These are phyloP conservation scores for Aspergillus sp. DNA, from an alignment of 2,329 filamentous ascomycete species.

Conservation along the genomic window DNA sequence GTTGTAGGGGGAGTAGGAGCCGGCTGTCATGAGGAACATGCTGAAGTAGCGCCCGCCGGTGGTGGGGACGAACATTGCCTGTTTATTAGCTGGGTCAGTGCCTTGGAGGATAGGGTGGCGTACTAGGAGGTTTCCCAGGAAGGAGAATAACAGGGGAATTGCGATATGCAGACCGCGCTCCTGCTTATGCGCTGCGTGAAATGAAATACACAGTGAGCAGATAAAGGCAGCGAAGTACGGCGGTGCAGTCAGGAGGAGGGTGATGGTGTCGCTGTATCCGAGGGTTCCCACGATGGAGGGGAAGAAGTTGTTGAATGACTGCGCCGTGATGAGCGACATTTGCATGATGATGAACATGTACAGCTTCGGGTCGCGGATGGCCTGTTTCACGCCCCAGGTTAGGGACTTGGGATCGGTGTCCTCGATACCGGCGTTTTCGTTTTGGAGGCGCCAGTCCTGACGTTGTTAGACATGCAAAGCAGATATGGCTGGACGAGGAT, in stretches of 20 bases:
- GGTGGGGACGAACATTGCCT: conserved; percentile 1
- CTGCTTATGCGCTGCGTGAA: neutral
- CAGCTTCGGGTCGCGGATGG: conserved; percentile 1
- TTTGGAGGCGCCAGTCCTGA: conserved; percentile 2
- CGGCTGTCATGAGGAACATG: conserved; percentile 4
- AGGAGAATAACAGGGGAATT: conserved; percentile 1
- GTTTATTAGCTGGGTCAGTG: neutral
- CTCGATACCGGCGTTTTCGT: conserved; percentile 1
- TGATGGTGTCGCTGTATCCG: neutral
- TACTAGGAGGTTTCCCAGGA: neutral
- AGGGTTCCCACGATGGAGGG: neutral
- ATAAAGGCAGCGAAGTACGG: conserved; percentile 3
- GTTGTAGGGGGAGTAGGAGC: conserved; percentile 3
- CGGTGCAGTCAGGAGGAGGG: neutral
- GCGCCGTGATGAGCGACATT: conserved; percentile 1
- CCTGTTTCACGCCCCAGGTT: conserved; percentile 1
- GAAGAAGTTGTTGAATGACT: conserved; percentile 7
- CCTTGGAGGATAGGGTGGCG: neutral
- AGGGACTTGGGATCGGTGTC: conserved; percentile 1
- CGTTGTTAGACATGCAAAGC: neutral
- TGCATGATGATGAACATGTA: conserved; percentile 5
- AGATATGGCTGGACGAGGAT: neutral
- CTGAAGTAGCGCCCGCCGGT: conserved; percentile 7
- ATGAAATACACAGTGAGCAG: neutral
- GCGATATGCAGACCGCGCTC: neutral